Evolutionary conservation across 75 land plant genomes (phyloP).

Genomic region (Selaginella moellendorffii): DNA sequence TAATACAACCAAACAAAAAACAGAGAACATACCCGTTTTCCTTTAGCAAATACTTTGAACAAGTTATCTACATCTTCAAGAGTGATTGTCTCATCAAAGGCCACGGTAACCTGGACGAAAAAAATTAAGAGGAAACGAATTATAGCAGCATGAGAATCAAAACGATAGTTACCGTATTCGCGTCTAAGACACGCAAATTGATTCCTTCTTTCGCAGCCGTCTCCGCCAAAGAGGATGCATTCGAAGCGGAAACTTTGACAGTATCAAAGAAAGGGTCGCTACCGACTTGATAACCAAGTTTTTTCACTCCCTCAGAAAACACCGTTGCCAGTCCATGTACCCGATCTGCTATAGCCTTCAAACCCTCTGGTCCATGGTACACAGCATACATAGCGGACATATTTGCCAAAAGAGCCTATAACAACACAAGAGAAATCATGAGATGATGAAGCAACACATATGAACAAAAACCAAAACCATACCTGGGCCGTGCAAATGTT

Average conservation of each 20-base stretch:
- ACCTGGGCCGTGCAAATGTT: slow-evolving; percentile 99
- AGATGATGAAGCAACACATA: background rate
- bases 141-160: too few relatives aligned
- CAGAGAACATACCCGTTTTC: slow-evolving; percentile 49
- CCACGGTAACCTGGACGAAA: slow-evolving; percentile 81
- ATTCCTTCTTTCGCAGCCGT: slow-evolving; percentile 56
- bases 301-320: slow-evolving; percentile 63
- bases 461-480: background rate
- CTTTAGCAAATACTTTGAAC: slow-evolving; percentile 58
- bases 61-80: slow-evolving; percentile 80
- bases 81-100: slow-evolving; percentile 97
- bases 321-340: slow-evolving; percentile 81
- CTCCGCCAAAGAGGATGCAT: slow-evolving; percentile 37
- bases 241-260: slow-evolving; percentile 55
- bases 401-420: slow-evolving; percentile 97
- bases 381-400: slow-evolving; percentile 99
- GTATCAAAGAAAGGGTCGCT: slow-evolving; percentile 92
- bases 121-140: too few relatives aligned
- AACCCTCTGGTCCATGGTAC: slow-evolving; percentile 94
- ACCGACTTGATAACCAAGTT: slow-evolving; percentile 52
- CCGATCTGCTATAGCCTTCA: slow-evolving; percentile 73
- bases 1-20: background rate
- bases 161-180: slow-evolving; percentile 57
- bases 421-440: too few relatives aligned
- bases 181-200: slow-evolving; percentile 63